A percentile compares a stretch with the other conserved stretches of the same genome.
phyloP scores from a whole-genome alignment of 768 basidiomycete species.

The Kondoa malvinella region DNA sequence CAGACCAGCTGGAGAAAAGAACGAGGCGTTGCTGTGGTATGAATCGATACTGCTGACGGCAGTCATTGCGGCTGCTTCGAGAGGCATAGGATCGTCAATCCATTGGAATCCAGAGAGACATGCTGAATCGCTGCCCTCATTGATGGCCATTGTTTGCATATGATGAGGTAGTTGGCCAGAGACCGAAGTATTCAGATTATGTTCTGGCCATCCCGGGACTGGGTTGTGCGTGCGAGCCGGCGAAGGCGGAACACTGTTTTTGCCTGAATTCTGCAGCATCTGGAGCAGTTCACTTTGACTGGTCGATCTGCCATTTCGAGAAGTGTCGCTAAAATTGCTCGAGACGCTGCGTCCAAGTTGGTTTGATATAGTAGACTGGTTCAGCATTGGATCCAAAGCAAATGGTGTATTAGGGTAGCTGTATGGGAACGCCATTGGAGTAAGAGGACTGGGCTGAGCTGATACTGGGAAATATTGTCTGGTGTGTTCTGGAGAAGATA shows the following conservation, averaged over 20 bases:
- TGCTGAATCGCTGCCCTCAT: neutral
- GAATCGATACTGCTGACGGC: neutral
- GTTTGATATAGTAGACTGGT: neutral
- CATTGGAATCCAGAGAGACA: neutral
- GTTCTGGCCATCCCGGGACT: neutral
- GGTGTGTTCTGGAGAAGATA: neutral
- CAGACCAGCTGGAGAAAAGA: neutral
- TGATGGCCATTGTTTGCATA: neutral
- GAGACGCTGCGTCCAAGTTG: neutral
- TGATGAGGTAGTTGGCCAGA: neutral
- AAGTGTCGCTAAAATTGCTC: neutral
- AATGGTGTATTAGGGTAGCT: neutral
- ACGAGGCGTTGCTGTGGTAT: neutral
- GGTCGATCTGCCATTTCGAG: neutral
- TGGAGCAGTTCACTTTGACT: neutral
- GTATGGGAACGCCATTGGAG: neutral
- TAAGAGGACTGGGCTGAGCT: neutral
- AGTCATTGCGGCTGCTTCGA: neutral
- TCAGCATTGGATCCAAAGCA: neutral
- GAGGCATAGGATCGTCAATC: neutral
- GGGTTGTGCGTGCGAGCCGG: neutral
- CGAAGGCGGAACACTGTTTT: neutral
- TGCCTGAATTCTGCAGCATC: neutral
- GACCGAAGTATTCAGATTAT: neutral
- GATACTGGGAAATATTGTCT: neutral